A percentile compares a stretch with the other conserved stretches of the same genome.
Evolutionary conservation across 2,329 filamentous ascomycete species (phyloP).

Genomic region (Coniochaeta hoffmannii): DNA sequence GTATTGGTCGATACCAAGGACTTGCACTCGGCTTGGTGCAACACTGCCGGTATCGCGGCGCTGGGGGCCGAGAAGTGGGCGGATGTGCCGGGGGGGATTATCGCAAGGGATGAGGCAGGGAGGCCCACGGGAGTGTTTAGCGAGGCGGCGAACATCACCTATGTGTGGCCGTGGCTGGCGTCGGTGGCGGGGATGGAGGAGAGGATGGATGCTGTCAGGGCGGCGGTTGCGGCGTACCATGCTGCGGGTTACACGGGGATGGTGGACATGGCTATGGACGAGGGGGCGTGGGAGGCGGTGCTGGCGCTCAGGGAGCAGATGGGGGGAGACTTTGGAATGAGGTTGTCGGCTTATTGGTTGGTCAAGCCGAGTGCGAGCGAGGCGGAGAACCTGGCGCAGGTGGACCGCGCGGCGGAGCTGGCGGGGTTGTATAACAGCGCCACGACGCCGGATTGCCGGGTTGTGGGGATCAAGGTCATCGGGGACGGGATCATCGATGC

Average conservation of each 20-base stretch:
- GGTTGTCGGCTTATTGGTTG: constrained; percentile 50
- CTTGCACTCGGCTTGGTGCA: constrained; percentile 49
- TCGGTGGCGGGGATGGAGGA: constrained; percentile 38
- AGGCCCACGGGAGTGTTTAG: constrained; percentile 41
- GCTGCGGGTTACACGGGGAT: constrained; percentile 45
- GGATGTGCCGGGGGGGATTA: constrained; percentile 43
- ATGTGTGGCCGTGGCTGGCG: constrained; percentile 48
- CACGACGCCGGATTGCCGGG: constrained; percentile 37
- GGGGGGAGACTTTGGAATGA: constrained; percentile 27
- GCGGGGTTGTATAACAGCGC: constrained; percentile 32
- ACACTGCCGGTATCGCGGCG: constrained; percentile 41
- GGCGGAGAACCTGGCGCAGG: constrained; percentile 37
- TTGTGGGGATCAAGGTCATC: constrained; percentile 58
- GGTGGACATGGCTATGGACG: constrained; percentile 54
- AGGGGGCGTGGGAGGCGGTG: constrained; percentile 44
- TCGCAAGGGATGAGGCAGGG: constrained; percentile 38
- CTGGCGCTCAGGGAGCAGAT: constrained; percentile 28
- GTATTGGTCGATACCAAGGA: constrained; percentile 52
- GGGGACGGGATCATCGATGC: constrained; percentile 59
- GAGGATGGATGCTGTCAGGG: constrained; percentile 35
- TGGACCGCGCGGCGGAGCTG: constrained; percentile 42
- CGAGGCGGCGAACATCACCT: constrained; percentile 44
- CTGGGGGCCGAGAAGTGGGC: constrained; percentile 37
- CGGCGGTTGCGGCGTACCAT: constrained; percentile 40
- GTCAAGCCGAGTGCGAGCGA: constrained; percentile 37